Percentiles rank a stretch among this genome's conserved stretches.
Evolutionary conservation across 2,329 filamentous ascomycete genomes (phyloP).

Genomic region (Gnomoniopsis smithogilvyi): DNA sequence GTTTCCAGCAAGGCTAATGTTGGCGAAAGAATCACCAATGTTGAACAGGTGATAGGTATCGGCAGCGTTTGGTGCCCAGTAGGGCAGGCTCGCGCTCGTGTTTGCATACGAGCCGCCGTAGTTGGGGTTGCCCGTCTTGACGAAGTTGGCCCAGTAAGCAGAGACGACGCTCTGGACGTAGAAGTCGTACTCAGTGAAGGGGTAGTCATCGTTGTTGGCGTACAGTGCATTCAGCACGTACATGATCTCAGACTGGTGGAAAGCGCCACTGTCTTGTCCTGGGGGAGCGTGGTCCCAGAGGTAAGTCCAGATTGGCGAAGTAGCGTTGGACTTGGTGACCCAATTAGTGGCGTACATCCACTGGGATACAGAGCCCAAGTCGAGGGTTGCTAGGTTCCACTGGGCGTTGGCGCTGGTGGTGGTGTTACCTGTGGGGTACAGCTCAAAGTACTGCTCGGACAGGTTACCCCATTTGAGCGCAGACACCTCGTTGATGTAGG

Average conservation of each 20-base stretch:
- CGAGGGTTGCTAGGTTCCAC: slow-evolving; percentile 26
- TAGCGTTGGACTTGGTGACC: slow-evolving; percentile 22
- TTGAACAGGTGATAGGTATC: slow-evolving; percentile 1
- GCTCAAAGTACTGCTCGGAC: slow-evolving; percentile 24
- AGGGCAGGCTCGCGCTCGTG: background rate
- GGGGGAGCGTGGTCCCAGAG: slow-evolving; percentile 32
- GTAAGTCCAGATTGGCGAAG: slow-evolving; percentile 31
- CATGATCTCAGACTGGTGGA: slow-evolving; percentile 35
- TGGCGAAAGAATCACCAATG: slow-evolving; percentile 3
- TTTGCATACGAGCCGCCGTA: slow-evolving; percentile 5
- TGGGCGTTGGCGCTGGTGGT: slow-evolving; percentile 21
- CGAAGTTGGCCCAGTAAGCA: slow-evolving; percentile 34
- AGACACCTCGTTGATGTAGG: slow-evolving; percentile 23
- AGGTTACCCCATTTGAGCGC: slow-evolving; percentile 17
- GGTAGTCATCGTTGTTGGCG: slow-evolving; percentile 25
- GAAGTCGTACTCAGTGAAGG: slow-evolving; percentile 25
- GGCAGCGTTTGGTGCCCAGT: slow-evolving; percentile 10
- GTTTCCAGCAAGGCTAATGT: slow-evolving; percentile 2
- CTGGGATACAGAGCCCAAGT: slow-evolving; percentile 19
- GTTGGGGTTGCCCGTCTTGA: slow-evolving; percentile 21
- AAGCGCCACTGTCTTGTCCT: slow-evolving; percentile 31
- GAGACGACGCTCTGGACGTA: slow-evolving; percentile 28
- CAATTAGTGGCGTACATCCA: slow-evolving; percentile 29
- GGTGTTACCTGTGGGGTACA: slow-evolving; percentile 26
- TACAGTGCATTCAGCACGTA: slow-evolving; percentile 35